Conservation (phyloP, 192 early-diverging fungal genomes). For the Gonapodya prolifera region DNA sequence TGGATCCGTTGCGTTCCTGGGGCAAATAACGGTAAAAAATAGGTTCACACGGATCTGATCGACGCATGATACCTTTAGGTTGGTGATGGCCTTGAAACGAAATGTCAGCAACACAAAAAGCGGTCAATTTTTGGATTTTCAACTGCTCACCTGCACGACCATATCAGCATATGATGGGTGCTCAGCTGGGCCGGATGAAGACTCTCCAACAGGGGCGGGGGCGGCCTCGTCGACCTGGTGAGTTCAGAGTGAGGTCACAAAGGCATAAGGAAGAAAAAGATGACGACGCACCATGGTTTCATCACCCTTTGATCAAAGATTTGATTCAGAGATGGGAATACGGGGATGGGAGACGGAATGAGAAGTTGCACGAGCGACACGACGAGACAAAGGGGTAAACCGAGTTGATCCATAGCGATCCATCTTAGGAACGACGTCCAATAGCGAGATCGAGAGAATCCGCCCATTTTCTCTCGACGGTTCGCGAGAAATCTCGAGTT, state of each 20-base stretch:
- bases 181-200: neutral
- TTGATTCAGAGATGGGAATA: too few species aligned
- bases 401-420: too few species aligned
- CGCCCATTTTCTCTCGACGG: too few species aligned
- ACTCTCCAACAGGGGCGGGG: neutral
- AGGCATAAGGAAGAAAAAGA: too few species aligned
- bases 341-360: too few species aligned
- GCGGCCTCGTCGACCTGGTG: neutral
- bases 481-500: too few species aligned
- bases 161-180: neutral
- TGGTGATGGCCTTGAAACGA: neutral
- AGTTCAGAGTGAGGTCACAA: neutral
- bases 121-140: neutral
- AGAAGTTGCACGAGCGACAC: too few species aligned
- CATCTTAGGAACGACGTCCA: too few species aligned
- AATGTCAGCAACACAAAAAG: neutral
- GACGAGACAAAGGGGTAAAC: too few species aligned
- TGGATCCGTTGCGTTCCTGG: constrained; percentile 61
- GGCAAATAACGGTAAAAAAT: constrained; percentile 30
- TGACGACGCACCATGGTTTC: too few species aligned
- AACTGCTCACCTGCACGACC: neutral
- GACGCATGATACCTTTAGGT: neutral
- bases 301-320: too few species aligned
- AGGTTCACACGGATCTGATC: neutral
- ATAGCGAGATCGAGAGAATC: too few species aligned